These are phyloP conservation scores for Pseudogymnoascus sp. DNA, from an alignment of 2,329 filamentous ascomycete species.

Conservation along the genomic window DNA sequence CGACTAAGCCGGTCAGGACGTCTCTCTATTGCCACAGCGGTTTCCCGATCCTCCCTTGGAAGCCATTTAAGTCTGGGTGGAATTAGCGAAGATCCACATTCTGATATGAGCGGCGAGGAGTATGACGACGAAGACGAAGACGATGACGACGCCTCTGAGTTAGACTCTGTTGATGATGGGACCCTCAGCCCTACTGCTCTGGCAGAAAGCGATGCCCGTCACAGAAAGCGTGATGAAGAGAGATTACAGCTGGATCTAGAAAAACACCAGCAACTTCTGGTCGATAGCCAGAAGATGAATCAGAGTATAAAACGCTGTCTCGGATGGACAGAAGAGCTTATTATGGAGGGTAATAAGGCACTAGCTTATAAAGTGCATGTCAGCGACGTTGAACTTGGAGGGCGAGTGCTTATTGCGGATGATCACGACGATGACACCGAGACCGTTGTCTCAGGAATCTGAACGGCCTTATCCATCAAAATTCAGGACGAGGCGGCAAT, in stretches of 20 bases:
- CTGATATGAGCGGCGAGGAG: conserved; percentile 43
- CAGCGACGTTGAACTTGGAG: conserved; percentile 73
- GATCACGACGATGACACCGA: conserved; percentile 40
- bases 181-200: conserved; percentile 33
- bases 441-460: conserved; percentile 9
- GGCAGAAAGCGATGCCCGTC: conserved; percentile 37
- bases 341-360: conserved; percentile 80
- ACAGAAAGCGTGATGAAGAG: conserved; percentile 69
- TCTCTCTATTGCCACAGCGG: conserved; percentile 50
- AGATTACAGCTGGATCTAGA: conserved; percentile 76
- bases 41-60: conserved; percentile 37
- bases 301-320: conserved; percentile 86
- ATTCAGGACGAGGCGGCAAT: not conserved
- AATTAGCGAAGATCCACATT: conserved; percentile 26
- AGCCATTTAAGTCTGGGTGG: conserved; percentile 33
- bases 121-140: conserved; percentile 35
- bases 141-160: conserved; percentile 43
- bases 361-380: conserved; percentile 72
- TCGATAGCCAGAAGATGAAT: conserved; percentile 92
- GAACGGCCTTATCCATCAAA: not conserved
- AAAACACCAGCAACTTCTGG: conserved; percentile 79
- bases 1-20: conserved; percentile 76
- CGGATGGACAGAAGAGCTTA: conserved; percentile 81
- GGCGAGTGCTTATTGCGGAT: conserved; percentile 65
- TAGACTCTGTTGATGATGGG: conserved; percentile 29